Evolutionary conservation across 345 rosid species (phyloP), one percentile per base, ranked within the genome.

Genomic region (Euphorbia tirucalli): DNA sequence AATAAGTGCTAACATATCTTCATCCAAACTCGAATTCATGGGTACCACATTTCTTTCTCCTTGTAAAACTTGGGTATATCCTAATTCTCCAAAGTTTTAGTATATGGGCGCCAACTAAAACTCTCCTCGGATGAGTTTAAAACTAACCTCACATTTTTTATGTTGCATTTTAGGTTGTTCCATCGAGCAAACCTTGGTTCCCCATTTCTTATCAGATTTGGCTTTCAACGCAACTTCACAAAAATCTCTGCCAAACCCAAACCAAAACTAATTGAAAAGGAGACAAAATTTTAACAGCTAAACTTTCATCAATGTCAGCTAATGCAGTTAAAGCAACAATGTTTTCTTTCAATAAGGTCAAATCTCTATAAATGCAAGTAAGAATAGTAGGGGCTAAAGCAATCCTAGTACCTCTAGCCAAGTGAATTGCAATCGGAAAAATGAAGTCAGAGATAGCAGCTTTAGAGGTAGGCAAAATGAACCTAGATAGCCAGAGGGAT

Each of bases 361-460:
- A 80, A 69, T 86, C 87, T 0, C 73, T 25, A 25, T 83, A 86
- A 65, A 88, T 82, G 41, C 72, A 24, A 1, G 95, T 85, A 39
- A 87, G 83, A 77, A 86, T 83, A 5, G 89, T 83, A 0, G 92
- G 90, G n/a, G 87, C 87, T 5, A 85, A 71, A 60, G 89, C 87
- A 25, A 87, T 21, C 21, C 72, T 65, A 57, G 24, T 73, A 19
- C 92, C 90, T 56, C 78, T 77, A 65, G 85, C 86, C n/a, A 90
- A 74, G 63, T 68, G 85, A 69, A 86, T 52, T 3, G 87, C 86
- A 11, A 85, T 77, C 0, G 90, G 82, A 74, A 87, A 78, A 58
- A 84, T 24, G 61, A 9, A 16, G 9, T 67, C 54, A 0, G 28
- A 11, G 39, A 84, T 35, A 28, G 46, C 0, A 65, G 49, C 69